Evolutionary conservation across 257 asterid genomes (phyloP).

Genomic region (Verbena officinalis): DNA sequence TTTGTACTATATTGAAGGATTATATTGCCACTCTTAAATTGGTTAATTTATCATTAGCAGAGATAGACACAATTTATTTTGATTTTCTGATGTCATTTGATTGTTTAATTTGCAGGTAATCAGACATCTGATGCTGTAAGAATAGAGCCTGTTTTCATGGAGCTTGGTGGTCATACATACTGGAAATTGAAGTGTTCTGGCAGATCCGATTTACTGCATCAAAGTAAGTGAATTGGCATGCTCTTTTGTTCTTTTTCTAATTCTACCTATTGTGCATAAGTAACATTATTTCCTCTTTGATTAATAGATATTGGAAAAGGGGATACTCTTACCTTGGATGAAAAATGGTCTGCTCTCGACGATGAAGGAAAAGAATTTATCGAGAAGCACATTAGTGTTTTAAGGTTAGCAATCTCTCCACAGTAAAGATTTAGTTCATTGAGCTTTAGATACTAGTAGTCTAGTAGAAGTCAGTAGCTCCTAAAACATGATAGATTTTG

Average conservation of each 20-base stretch:
- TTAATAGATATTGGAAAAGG: slow-evolving; percentile 51
- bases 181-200: slow-evolving; percentile 55
- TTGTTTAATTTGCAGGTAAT: slow-evolving; percentile 41
- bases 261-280: slow-evolving; percentile 9
- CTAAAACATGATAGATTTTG: too few relatives aligned
- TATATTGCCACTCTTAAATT: background rate
- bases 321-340: slow-evolving; percentile 32
- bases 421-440: background rate
- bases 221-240: slow-evolving; percentile 45
- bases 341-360: slow-evolving; percentile 43
- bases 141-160: slow-evolving; percentile 43
- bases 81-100: slow-evolving; percentile 13
- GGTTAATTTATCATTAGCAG: background rate
- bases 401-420: slow-evolving; percentile 26
- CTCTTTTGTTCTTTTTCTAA: background rate
- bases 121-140: slow-evolving; percentile 52
- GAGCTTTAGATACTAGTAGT: background rate
- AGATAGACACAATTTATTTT: background rate
- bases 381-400: slow-evolving; percentile 36
- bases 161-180: slow-evolving; percentile 48
- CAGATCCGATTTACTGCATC: slow-evolving; percentile 52
- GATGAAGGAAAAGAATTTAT: slow-evolving; percentile 41
- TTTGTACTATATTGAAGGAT: too few relatives aligned
- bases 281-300: slow-evolving; percentile 22
- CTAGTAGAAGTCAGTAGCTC: too few relatives aligned